Conservation (phyloP, 306 rosid genomes). For the Malus sylvestris region DNA sequence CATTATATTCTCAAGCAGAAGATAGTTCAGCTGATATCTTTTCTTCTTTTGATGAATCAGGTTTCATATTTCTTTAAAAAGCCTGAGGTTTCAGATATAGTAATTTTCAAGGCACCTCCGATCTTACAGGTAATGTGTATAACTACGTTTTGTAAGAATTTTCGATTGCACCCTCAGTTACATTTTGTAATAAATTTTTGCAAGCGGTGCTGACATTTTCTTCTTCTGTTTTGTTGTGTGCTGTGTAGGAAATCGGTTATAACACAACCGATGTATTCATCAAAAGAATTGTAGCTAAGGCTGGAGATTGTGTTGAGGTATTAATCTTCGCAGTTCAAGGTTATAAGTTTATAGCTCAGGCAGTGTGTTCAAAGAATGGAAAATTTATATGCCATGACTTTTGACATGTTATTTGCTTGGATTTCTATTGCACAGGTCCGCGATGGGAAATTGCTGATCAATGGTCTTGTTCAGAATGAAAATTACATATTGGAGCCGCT, state of each 20-base stretch:
- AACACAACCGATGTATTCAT: conserved; percentile 64
- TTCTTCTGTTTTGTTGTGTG: not conserved
- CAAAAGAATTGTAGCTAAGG: conserved; percentile 88
- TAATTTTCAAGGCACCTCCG: conserved; percentile 81
- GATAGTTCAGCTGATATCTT: not conserved
- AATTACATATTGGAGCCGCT: conserved; percentile 74
- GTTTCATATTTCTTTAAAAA: conserved; percentile 76
- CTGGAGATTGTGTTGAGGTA: conserved; percentile 85
- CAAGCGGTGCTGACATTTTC: conserved; percentile 2
- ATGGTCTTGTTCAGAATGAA: conserved; percentile 64
- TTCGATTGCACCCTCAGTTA: not conserved
- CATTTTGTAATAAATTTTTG: not conserved
- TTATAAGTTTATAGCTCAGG: not conserved
- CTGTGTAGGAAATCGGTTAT: conserved; percentile 57
- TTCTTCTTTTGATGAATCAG: conserved; percentile 34
- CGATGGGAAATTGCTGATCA: conserved; percentile 71
- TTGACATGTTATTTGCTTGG: conserved; percentile 8
- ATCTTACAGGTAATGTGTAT: conserved; percentile 49
- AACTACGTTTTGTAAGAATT: not conserved
- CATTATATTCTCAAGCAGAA: not conserved
- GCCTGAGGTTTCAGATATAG: conserved; percentile 90
- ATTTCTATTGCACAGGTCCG: conserved; percentile 38
- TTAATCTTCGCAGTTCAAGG: conserved; percentile 3
- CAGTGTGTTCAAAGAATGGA: not conserved
- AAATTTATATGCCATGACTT: not conserved